Conservation (phyloP, 805 yeast genomes). For the Phaffomyces opuntiae region DNA sequence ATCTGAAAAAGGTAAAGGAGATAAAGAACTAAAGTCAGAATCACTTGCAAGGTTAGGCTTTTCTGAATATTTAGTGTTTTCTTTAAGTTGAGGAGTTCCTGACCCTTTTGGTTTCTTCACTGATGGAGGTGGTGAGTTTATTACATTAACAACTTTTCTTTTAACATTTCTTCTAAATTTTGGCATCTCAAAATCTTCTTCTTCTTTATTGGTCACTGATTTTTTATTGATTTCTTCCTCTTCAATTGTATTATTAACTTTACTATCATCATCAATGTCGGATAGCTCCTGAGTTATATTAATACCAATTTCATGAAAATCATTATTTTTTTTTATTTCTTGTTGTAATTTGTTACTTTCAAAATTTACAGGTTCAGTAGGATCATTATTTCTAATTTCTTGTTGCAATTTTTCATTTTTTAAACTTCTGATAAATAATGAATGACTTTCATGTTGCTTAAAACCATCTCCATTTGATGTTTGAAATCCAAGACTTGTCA, state of each 20-base stretch:
- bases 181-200: background rate
- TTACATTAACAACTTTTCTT: background rate
- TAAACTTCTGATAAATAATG: no score
- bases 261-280: slow-evolving; percentile 23
- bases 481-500: background rate
- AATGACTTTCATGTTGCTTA: no score
- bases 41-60: background rate
- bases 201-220: background rate
- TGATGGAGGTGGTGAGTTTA: background rate
- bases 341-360: background rate
- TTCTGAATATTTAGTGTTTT: no score
- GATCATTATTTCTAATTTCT: background rate
- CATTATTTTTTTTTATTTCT: background rate
- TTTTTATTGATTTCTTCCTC: slow-evolving; percentile 1
- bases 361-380: background rate
- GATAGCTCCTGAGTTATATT: slow-evolving; percentile 24
- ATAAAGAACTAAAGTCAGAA: background rate
- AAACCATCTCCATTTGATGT: background rate
- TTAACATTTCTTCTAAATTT: background rate
- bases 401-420: background rate
- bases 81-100: no score
- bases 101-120: background rate
- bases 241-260: slow-evolving; percentile 8
- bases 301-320: slow-evolving; percentile 7
- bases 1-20: background rate